Conservation (phyloP, 441 rosid genomes). For the Populus hybrid region DNA sequence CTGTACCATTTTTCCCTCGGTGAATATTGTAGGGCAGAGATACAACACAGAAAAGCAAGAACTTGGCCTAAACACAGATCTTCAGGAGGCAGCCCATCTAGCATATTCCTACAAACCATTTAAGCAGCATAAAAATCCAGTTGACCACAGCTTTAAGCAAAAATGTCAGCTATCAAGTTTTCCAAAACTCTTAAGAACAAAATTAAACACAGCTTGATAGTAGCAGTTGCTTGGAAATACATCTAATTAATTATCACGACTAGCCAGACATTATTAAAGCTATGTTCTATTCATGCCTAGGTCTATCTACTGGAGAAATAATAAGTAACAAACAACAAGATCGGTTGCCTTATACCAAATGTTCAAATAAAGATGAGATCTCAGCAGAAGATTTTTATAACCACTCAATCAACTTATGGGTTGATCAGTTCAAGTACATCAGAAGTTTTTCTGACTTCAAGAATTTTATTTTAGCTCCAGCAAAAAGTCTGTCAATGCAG, state of each 20-base stretch:
- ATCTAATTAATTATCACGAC: background rate
- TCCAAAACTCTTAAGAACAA: background rate
- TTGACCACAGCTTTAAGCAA: background rate
- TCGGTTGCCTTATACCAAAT: background rate
- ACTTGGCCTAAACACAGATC: background rate
- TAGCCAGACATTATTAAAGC: background rate
- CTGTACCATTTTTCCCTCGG: background rate
- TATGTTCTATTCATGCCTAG: slow-evolving; percentile 4
- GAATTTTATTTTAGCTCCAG: background rate
- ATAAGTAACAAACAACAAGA: background rate
- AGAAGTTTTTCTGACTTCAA: background rate
- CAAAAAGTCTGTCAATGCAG: slow-evolving; percentile 12
- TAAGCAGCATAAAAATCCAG: background rate
- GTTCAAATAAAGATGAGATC: background rate
- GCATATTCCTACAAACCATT: background rate
- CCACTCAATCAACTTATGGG: background rate
- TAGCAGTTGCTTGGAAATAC: background rate
- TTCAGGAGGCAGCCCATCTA: background rate
- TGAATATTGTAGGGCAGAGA: background rate
- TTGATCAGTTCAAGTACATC: background rate
- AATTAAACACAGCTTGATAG: background rate
- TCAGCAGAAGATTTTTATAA: background rate
- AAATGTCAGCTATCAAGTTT: background rate
- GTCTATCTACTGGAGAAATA: background rate
- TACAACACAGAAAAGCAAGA: background rate